Percentiles rank a stretch among this genome's conserved stretches.
Conservation (phyloP, 805 yeast genomes). For the Lachancea cidri region DNA sequence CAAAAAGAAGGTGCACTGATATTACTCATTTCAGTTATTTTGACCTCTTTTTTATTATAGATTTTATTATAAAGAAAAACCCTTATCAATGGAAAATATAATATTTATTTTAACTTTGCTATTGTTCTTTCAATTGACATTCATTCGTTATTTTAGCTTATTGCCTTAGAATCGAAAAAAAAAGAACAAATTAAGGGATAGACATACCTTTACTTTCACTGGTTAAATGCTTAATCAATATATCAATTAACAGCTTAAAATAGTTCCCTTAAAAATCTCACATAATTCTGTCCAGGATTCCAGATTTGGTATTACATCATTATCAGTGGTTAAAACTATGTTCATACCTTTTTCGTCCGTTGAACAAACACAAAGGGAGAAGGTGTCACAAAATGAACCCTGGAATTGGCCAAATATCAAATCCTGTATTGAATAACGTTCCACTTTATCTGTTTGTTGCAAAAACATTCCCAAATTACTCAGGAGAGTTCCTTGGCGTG, state of each 20-base stretch:
- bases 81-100: no score
- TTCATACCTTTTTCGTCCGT: constrained; percentile 22
- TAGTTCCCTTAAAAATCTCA: constrained; percentile 7
- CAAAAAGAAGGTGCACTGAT: no score
- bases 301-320: constrained; percentile 11
- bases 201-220: no score
- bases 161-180: no score
- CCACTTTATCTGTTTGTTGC: constrained; percentile 2
- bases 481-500: constrained; percentile 22
- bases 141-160: no score
- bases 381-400: constrained; percentile 20
- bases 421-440: constrained; percentile 12
- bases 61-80: no score
- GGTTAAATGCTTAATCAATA: not conserved
- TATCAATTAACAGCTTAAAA: not conserved
- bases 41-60: no score
- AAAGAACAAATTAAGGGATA: no score
- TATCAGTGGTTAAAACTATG: constrained; percentile 15
- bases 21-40: no score
- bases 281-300: constrained; percentile 10
- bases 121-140: no score
- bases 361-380: constrained; percentile 16
- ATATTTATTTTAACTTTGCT: no score
- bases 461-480: constrained; percentile 23
- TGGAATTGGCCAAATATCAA: constrained; percentile 20